Percentiles rank a stretch among this genome's conserved stretches.
phyloP scores from a whole-genome alignment of 352 stramenopile species.

The Blastocystis sp. region DNA sequence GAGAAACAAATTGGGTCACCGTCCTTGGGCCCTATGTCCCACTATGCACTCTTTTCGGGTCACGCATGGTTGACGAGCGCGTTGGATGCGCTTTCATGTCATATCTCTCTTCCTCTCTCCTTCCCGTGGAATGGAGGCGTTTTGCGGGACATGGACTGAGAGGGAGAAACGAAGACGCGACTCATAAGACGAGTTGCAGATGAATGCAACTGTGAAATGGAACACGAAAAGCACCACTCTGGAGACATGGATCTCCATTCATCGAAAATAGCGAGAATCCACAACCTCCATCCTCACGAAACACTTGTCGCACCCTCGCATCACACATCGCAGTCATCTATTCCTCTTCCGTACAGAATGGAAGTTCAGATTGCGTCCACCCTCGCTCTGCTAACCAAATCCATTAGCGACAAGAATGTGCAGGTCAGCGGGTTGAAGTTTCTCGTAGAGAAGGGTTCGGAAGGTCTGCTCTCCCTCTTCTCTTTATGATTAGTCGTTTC shows the following conservation, averaged over 20 bases:
- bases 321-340: too few species aligned
- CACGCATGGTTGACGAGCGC: too few species aligned
- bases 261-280: background rate
- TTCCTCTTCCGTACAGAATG: slow-evolving; percentile 4
- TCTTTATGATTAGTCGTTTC: background rate
- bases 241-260: background rate
- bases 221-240: background rate
- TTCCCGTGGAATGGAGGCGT: too few species aligned
- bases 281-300: background rate
- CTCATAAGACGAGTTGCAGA: background rate
- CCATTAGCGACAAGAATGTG: slow-evolving; percentile 18
- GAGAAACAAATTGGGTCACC: background rate
- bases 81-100: too few species aligned
- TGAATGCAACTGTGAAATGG: too few species aligned
- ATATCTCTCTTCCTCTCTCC: too few species aligned
- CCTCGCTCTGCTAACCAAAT: slow-evolving; percentile 21
- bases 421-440: slow-evolving; percentile 34
- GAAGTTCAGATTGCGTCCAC: slow-evolving; percentile 60
- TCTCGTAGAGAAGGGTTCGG: background rate
- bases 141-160: background rate
- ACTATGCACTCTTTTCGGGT: too few species aligned
- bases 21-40: background rate
- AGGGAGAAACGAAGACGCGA: background rate
- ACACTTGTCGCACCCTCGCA: too few species aligned
- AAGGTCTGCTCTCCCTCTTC: background rate